Base-by-base conservation (phyloP, 495 filamentous ascomycete species). In the Echria macrotheca region DNA sequence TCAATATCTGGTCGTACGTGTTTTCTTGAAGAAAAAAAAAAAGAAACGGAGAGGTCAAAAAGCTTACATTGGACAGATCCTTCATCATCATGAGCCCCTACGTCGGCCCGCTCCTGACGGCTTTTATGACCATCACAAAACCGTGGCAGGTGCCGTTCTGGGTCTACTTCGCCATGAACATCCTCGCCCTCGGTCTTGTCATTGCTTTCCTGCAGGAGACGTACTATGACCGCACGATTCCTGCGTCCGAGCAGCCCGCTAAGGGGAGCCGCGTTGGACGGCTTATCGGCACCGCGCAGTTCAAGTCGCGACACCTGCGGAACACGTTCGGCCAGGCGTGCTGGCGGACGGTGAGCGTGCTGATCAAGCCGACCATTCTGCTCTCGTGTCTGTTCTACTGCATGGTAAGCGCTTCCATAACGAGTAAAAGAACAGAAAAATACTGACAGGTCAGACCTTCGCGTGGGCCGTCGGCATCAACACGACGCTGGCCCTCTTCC, bases 381-480 rank as follows among this genome's bases (percentile, higher is more conserved):
- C 49, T 78, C 0, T 57, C 66, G 0, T 70, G 63, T 15, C 12
- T 82, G 0, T 83, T 78, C 52, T 84, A 83, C 59, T 55, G 77
- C 31, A 55, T 78, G n/a, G 63, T 66, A 49, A 44, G 63, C 19
- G 6, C 22, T 23, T n/a, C 10, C 14, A 11, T 22, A 21, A 32
- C 46, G 5, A 42, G 39, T 10, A 6, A 11, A 7, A 17, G 23
- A 4, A 21, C 23, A 7, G 21, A 43, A 9, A 43, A 4, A 18
- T 12, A 19, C 10, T 24, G 5, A 8, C 24, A 64, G n/a, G n/a
- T n/a, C n/a, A n/a, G 58, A 78, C 67, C 5, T 83, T 82, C 56
- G 76, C 77, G 9, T 83, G 79, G 78, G 72, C 73, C 5, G 73
- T 83, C 10, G 79, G 77, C 5, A 78, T 83, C 60, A 83, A 84